A percentile compares a stretch with the other conserved stretches of the same genome.
These are phyloP conservation scores for Mycocalia duriaeana DNA, from an alignment of 1,284 basidiomycete genomes.

Conservation along the genomic window DNA sequence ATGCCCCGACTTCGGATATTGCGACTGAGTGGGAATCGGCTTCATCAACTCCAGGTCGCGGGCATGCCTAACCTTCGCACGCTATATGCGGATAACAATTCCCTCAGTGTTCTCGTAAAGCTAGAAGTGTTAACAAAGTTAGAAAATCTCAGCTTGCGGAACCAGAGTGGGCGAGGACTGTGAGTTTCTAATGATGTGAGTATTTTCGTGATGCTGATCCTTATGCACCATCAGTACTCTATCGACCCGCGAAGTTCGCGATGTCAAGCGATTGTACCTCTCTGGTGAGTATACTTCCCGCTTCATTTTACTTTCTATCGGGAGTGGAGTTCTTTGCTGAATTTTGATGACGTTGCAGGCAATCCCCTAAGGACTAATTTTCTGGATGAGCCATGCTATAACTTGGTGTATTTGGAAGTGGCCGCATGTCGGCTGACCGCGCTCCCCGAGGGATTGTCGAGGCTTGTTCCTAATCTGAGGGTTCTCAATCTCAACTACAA, in stretches of 20 bases:
- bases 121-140: constrained; percentile 60
- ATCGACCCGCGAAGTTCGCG: constrained; percentile 73
- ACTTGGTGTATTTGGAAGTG: constrained; percentile 89
- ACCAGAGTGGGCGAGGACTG: constrained; percentile 76
- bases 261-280: constrained; percentile 90
- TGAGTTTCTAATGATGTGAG: constrained; percentile 40
- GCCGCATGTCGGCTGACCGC: constrained; percentile 82
- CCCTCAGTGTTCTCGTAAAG: constrained; percentile 51
- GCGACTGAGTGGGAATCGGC: constrained; percentile 78
- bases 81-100: constrained; percentile 89
- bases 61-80: constrained; percentile 77
- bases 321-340: constrained; percentile 3
- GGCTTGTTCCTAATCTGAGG: constrained; percentile 80
- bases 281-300: constrained; percentile 57
- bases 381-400: constrained; percentile 64
- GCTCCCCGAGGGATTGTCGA: constrained; percentile 67
- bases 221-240: constrained; percentile 39
- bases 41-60: constrained; percentile 66
- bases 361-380: constrained; percentile 39
- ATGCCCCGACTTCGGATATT: constrained; percentile 80
- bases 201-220: constrained; percentile 13
- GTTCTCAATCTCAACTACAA: constrained; percentile 96
- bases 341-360: constrained; percentile 22
- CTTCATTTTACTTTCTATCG: constrained; percentile 7
- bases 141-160: constrained; percentile 88